A percentile compares a stretch with the other conserved stretches of the same genome.
Conservation (phyloP, 2,329 filamentous ascomycete genomes). For the Colletotrichum aenigma region DNA sequence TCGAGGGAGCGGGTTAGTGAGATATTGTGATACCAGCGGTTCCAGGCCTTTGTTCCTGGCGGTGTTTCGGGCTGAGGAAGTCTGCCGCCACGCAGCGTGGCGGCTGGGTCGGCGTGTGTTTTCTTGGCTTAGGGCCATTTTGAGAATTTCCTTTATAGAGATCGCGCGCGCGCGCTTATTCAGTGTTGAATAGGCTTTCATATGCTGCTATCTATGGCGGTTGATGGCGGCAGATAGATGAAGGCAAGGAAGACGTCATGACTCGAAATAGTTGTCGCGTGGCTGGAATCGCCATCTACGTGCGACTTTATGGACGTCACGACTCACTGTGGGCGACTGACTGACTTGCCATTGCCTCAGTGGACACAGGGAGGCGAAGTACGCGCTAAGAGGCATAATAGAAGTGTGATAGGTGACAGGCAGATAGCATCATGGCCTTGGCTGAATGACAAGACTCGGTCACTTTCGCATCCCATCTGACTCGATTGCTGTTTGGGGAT, state of each 20-base stretch:
- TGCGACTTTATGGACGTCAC: neutral
- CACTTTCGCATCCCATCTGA: neutral
- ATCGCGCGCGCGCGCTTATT: neutral
- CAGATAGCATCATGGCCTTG: neutral
- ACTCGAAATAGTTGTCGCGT: neutral
- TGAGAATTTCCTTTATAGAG: neutral
- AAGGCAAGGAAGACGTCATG: neutral
- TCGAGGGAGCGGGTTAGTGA: neutral
- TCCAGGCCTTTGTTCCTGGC: neutral
- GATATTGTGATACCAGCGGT: neutral
- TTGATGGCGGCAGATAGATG: neutral
- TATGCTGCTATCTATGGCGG: neutral
- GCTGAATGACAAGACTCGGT: neutral
- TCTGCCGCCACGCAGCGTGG: neutral
- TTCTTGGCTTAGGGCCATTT: neutral
- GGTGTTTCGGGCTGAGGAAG: conserved; percentile 11
- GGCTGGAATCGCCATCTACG: neutral
- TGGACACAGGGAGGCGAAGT: neutral
- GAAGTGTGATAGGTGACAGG: neutral
- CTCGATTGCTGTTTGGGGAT: conserved; percentile 7
- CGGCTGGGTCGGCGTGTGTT: neutral
- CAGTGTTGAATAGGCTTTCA: neutral
- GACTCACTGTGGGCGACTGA: neutral
- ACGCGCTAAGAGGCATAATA: neutral
- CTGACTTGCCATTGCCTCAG: neutral